Evolutionary conservation across 805 yeast species (phyloP), one percentile per base, ranked within the genome.

Genomic region (Candida oleophila): DNA sequence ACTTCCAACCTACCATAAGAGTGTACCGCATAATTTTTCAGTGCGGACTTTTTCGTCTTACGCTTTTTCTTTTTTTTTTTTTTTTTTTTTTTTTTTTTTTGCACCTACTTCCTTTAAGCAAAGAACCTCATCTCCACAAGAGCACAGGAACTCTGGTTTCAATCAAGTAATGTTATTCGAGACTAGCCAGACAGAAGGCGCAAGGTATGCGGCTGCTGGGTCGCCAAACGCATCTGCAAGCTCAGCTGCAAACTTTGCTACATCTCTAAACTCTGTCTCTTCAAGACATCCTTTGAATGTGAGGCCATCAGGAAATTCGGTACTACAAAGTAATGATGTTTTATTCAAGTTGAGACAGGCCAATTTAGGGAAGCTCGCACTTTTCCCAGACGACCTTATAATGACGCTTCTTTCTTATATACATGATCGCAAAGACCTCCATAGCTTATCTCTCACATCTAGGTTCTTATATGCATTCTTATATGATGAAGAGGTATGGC

Each of bases 401-500:
- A 59, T 83, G 64, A 71, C 73, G 4, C 61, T 87, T 1, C 49
- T 88, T 3, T 66, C 76, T 1, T 74, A 67, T 43, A 52, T 90
- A 2, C 70, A 73, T 18, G 70, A 71, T 33, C 70, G 79, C 0
- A 45, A 51, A 0, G 81, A 83, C 35, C 64, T 90, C 44, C 57
- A 74, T 45, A 68, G 65, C 22, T 56, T 89, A 22, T 75, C 85
- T 36, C 80, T 77, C 44, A 65, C 82, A 2, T 87, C 95, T 2
- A 76, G 85, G 48, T 73, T 83, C 4, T 64, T 85, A 58, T 88
- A 84, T 62, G 95, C 92, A 0, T 86, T 79, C 59, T 58, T 82
- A 11, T 82, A 81, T 58, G 85, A 82, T 57, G 96, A 89, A 52
- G 96, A 89, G 43, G 54, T 86, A 20, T 90, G 97, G 97, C 85